Evolutionary conservation across 176 grass and related monocot genomes (phyloP).

Genomic region (Aegilops tauschii): DNA sequence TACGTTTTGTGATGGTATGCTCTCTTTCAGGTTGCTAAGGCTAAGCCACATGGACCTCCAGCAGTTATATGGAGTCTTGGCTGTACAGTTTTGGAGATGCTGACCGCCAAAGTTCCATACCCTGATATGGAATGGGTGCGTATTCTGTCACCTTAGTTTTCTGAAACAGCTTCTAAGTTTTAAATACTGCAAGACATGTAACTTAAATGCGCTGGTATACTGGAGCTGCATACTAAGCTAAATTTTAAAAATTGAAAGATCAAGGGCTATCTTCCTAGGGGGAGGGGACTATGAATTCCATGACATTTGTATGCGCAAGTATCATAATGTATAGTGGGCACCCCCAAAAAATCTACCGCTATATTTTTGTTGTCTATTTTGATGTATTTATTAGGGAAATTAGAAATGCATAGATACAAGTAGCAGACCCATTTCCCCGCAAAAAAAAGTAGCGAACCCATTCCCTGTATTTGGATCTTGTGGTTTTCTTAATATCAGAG

Average conservation of each 20-base stretch:
- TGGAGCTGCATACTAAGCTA: background rate
- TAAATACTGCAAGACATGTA: background rate
- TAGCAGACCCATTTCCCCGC: background rate
- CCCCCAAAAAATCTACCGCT: background rate
- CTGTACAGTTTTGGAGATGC: constrained; percentile 94
- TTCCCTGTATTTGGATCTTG: background rate
- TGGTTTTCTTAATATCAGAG: background rate
- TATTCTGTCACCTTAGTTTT: constrained; percentile 8
- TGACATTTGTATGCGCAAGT: background rate
- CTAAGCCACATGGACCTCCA: too few relatives aligned
- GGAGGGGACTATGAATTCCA: background rate
- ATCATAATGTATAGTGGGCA: background rate
- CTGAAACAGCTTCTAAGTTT: background rate
- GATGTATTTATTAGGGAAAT: background rate
- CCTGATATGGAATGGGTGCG: constrained; percentile 81
- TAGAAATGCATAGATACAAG: background rate
- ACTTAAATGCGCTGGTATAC: constrained; percentile 8
- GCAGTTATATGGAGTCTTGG: constrained; percentile 3
- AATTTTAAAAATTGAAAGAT: background rate
- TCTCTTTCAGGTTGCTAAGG: too few relatives aligned
- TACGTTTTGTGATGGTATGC: too few relatives aligned
- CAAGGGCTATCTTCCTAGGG: background rate
- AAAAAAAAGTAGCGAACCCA: background rate
- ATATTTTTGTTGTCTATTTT: background rate
- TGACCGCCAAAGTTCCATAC: constrained; percentile 71